These are phyloP conservation scores for Pichia thaimueangensis DNA, from an alignment of 805 yeast genomes.

Conservation along the genomic window DNA sequence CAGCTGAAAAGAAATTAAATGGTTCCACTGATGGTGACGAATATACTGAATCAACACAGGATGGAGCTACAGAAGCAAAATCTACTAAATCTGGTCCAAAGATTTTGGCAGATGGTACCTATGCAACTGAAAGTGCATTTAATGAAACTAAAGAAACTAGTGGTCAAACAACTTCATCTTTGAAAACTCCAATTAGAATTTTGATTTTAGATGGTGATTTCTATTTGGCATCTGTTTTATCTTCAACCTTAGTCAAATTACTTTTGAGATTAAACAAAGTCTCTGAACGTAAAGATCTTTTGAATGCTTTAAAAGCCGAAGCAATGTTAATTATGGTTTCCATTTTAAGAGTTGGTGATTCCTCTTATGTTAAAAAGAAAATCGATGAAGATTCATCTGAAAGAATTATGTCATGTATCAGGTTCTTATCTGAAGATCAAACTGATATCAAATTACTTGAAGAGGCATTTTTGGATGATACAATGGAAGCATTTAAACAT, in stretches of 20 bases:
- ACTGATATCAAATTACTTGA: slow-evolving; percentile 37
- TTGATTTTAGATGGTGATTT: slow-evolving; percentile 82
- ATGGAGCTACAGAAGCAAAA: slow-evolving; percentile 16
- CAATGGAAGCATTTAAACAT: slow-evolving; percentile 73
- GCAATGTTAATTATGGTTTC: slow-evolving; percentile 91
- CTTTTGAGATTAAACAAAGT: slow-evolving; percentile 66
- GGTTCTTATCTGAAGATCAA: slow-evolving; percentile 65
- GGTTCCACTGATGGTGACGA: slow-evolving; percentile 16
- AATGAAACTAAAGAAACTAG: slow-evolving; percentile 35
- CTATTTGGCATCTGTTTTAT: slow-evolving; percentile 81
- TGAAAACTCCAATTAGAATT: slow-evolving; percentile 69
- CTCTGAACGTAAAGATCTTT: slow-evolving; percentile 41
- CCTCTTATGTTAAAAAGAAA: slow-evolving; percentile 57
- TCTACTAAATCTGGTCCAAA: slow-evolving; percentile 56
- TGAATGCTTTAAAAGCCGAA: slow-evolving; percentile 89
- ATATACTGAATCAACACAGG: background rate
- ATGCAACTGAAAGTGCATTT: slow-evolving; percentile 87
- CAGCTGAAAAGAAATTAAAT: slow-evolving; percentile 51
- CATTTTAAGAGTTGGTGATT: slow-evolving; percentile 79
- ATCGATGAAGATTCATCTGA: slow-evolving; percentile 98
- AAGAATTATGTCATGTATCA: slow-evolving; percentile 81
- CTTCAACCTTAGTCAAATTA: slow-evolving; percentile 84
- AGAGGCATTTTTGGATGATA: slow-evolving; percentile 81
- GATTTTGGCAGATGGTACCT: slow-evolving; percentile 97
- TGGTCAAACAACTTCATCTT: slow-evolving; percentile 29